Conservation (phyloP, 2,329 filamentous ascomycete species). For the Calonectria multiphialidica region DNA sequence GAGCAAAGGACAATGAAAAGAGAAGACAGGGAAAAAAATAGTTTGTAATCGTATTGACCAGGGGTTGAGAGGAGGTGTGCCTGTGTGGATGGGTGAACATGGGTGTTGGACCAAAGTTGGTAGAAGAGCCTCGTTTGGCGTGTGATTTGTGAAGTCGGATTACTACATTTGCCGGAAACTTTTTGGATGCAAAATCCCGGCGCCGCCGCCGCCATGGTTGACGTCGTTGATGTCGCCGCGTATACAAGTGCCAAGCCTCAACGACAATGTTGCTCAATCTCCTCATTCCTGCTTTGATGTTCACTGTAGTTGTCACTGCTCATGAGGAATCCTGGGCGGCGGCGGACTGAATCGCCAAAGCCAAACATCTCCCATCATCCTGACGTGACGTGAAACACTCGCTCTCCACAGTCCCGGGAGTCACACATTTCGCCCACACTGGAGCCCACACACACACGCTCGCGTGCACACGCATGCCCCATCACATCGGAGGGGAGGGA, state of each 20-base stretch:
- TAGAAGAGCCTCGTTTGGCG: neutral
- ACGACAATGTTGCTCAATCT: neutral
- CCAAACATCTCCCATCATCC: neutral
- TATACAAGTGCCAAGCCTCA: neutral
- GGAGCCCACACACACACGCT: neutral
- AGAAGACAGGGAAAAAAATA: neutral
- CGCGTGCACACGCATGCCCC: neutral
- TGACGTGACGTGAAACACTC: conserved; percentile 18
- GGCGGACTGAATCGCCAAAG: too few relatives aligned
- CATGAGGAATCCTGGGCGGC: neutral
- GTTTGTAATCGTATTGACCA: conserved; percentile 10
- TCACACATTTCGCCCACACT: conserved; percentile 3
- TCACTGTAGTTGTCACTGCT: neutral
- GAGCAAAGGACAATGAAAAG: neutral
- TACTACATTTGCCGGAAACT: neutral
- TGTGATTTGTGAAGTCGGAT: neutral
- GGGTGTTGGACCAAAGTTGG: conserved; percentile 6
- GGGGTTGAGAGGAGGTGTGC: neutral
- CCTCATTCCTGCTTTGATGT: neutral
- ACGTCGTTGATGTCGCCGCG: neutral
- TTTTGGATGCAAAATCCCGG: neutral
- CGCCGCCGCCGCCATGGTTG: neutral
- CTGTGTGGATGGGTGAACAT: conserved; percentile 7
- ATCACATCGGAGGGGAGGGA: conserved; percentile 11
- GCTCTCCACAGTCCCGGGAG: conserved; percentile 10